A percentile compares a stretch with the other conserved stretches of the same genome.
These are phyloP conservation scores for Plasmodium vinckei DNA, from an alignment of 169 alveolate species.

Conservation along the genomic window DNA sequence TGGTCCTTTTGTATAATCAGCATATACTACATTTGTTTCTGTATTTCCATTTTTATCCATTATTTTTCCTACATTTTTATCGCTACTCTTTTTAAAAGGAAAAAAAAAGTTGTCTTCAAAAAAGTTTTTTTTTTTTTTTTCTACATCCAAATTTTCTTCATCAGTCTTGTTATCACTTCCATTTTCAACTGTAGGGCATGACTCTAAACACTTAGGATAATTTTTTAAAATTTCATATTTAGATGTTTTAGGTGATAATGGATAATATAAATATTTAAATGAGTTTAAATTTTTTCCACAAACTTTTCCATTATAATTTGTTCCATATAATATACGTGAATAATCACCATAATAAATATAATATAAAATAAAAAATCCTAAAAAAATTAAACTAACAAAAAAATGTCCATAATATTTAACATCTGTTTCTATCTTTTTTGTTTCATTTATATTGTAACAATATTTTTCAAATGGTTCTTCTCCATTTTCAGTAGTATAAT, in stretches of 20 bases:
- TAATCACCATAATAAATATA: constrained; percentile 56
- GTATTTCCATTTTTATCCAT: constrained; percentile 45
- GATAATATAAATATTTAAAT: constrained; percentile 40
- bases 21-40: constrained; percentile 48
- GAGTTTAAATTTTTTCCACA: constrained; percentile 40
- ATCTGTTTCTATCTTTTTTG: constrained; percentile 32
- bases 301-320: constrained; percentile 47
- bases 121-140: constrained; percentile 25
- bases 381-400: constrained; percentile 2
- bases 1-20: constrained; percentile 68
- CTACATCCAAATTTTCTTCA: not conserved
- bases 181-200: constrained; percentile 45
- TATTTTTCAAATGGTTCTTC: not conserved
- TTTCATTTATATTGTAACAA: not conserved
- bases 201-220: constrained; percentile 54
- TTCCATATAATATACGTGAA: constrained; percentile 56
- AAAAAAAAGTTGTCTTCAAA: constrained; percentile 28
- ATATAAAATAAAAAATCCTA: constrained; percentile 13
- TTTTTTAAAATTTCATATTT: constrained; percentile 36
- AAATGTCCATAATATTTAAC: constrained; percentile 17
- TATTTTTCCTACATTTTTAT: constrained; percentile 19
- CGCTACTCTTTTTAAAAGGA: not conserved
- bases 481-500: constrained; percentile 17
- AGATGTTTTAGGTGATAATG: constrained; percentile 45
- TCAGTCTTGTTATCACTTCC: not conserved